phyloP scores from a whole-genome alignment of 257 asterid species.

The Gentiana macrophylla region DNA sequence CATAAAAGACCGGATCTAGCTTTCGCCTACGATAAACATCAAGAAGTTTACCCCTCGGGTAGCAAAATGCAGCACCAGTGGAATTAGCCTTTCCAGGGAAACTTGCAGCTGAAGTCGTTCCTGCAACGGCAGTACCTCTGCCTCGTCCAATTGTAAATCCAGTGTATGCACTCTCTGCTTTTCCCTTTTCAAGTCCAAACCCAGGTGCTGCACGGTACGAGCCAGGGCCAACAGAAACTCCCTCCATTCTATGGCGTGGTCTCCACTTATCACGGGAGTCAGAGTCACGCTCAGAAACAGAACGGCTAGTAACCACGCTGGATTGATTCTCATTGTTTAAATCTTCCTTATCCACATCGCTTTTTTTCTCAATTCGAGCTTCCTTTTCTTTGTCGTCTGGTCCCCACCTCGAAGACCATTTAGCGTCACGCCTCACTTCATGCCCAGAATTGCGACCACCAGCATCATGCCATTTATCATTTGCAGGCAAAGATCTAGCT shows the following conservation, averaged over 20 bases:
- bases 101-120: constrained; percentile 37
- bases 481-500: constrained; percentile 41
- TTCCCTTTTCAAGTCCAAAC: constrained; percentile 78
- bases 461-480: constrained; percentile 77
- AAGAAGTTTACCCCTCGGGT: constrained; percentile 90
- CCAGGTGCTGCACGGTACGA: constrained; percentile 93
- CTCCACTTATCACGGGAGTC: constrained; percentile 99
- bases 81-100: constrained; percentile 39
- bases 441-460: constrained; percentile 55
- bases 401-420: constrained; percentile 99
- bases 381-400: constrained; percentile 96
- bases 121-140: constrained; percentile 41
- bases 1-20: constrained; percentile 32
- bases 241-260: constrained; percentile 96
- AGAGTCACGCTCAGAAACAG: constrained; percentile 63
- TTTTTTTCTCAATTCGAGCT: constrained; percentile 49
- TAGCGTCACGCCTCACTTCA: constrained; percentile 82
- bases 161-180: constrained; percentile 56
- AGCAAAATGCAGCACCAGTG: constrained; percentile 32
- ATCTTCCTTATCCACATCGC: constrained; percentile 78
- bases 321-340: constrained; percentile 52
- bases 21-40: constrained; percentile 79
- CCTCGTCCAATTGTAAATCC: constrained; percentile 97
- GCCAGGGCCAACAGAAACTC: constrained; percentile 46
- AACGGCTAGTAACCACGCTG: constrained; percentile 37